A percentile compares a stretch with the other conserved stretches of the same genome.
Conservation (phyloP, 768 basidiomycete species). For the Chiua virens region DNA sequence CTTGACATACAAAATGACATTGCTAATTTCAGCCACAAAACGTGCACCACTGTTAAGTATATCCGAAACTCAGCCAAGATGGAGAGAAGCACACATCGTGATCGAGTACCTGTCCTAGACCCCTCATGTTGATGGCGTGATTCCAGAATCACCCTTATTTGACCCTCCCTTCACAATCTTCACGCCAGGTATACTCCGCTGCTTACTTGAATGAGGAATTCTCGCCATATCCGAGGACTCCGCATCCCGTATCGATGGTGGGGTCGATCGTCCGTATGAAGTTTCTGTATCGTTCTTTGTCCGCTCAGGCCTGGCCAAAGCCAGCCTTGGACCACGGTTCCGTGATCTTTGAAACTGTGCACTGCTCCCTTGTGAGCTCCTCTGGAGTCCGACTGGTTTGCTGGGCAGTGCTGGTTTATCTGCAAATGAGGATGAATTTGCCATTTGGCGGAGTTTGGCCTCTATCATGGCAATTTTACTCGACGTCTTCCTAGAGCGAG, state of each 20-base stretch:
- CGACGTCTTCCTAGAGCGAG: conserved; percentile 52
- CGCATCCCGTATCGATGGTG: conserved; percentile 2
- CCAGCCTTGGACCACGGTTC: background rate
- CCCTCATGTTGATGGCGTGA: conserved; percentile 9
- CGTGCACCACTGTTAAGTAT: background rate
- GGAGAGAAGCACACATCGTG: background rate
- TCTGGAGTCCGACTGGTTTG: conserved; percentile 13
- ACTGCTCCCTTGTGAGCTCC: background rate
- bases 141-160: conserved; percentile 11
- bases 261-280: background rate
- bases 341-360: conserved; percentile 1
- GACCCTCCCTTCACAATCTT: conserved; percentile 29
- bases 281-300: conserved; percentile 1
- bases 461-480: conserved; percentile 96
- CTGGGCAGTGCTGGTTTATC: conserved; percentile 24
- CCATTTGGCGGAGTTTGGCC: conserved; percentile 87
- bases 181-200: conserved; percentile 32
- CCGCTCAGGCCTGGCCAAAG: background rate
- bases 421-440: conserved; percentile 29
- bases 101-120: conserved; percentile 1
- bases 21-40: conserved; percentile 5
- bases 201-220: conserved; percentile 17
- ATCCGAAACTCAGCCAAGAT: conserved; percentile 9
- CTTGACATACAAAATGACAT: background rate
- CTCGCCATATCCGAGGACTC: conserved; percentile 16